Evolutionary conservation across 1,284 basidiomycete genomes (phyloP), one percentile per base, ranked within the genome.

Genomic region (Grifola frondosa): DNA sequence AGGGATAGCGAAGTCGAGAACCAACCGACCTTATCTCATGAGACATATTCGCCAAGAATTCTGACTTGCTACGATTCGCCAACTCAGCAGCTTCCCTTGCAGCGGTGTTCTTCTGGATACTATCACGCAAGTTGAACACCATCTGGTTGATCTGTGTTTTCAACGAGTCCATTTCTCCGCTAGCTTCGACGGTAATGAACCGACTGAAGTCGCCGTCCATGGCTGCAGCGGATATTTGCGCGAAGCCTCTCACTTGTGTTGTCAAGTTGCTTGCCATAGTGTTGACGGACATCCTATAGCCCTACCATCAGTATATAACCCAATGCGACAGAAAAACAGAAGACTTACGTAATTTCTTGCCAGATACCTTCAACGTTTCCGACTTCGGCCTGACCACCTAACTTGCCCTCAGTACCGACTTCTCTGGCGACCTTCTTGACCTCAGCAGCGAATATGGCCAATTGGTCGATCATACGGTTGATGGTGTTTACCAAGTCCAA

Each of bases 61-160:
- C 96, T 35, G 90, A 94, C 78, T 99, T 99, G 69, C 83, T 88
- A 64, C 92, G 79, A 67, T 99, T 99, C 20, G 92, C 92, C 62
- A 97, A 68, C 71, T 99, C 97, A 42, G 97, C 97, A 0, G 96
- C 94, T 66, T 98, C 96, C 66, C 96, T 83, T 6, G 97, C 97
- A 24, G 91, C 91, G 2, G 95, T 99, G 64, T 99, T 99, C 83
- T 96, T 97, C 77, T 99, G 97, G 49, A 99, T 97, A 55, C 84
- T 87, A 66, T 99, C 96, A 38, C 97, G 80, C 65, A 99, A 79
- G 64, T 96, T 96, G 74, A 94, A 97, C 48, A 99, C 93, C 96
- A 98, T 98, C 68, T 97, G 92, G 63, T 97, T 96, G 74, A 97
- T 97, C 72, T 98, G 97, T 5, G 93, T 98, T 78, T 99, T 99